Base-by-base conservation (phyloP, 257 asterid genomes). In the Osmanthus fragrans region DNA sequence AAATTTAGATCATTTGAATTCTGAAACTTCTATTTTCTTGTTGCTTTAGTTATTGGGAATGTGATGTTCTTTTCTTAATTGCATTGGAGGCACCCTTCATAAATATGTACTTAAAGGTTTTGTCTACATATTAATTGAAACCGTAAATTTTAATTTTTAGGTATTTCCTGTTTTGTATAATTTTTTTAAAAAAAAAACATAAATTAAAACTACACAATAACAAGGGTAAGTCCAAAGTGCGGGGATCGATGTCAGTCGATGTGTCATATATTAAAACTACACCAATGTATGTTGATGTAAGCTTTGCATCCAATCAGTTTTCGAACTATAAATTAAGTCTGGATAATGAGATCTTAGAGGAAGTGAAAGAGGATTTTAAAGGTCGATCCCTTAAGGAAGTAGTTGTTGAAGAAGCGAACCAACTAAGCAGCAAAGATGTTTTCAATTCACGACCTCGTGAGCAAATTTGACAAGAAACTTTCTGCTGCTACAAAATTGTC, bases 401-500 rank as follows among this genome's bases (percentile, higher is more conserved):
- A 34, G 96, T 95, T 56, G 79, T 77, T 36, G 89, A 90, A 68
- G 97, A 92, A 85, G 83, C 91, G 10, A 56, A 89, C 18, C 90
- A 90, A 79, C 90, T 95, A 34, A 90, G 64, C 99, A 95, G 51
- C 99, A 92, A 85, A 84, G 83, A 97, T 97, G 13, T 90, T 95
- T 23, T 95, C 99, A 64, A 98, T 95, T 71, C 91, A 98, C 12
- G 99, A 95, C 77, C 92, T 94, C 65, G 99, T 97, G 75, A 91
- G 92, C 88, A 92, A 91, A 82, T 94, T 94, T 13, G 99, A 95
- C 89, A 95, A 92, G 94, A 95, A 91, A 81, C 88, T 92, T 89
- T 82, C 99, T 45, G 92, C 99, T 39, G 97, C 99, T 19, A 97
- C 98, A 30, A 95, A 95, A 82, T 84, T 95, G 83, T 89, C 98